Evolutionary conservation across 2,329 filamentous ascomycete species (phyloP).

Genomic region (Xylogone sp.): DNA sequence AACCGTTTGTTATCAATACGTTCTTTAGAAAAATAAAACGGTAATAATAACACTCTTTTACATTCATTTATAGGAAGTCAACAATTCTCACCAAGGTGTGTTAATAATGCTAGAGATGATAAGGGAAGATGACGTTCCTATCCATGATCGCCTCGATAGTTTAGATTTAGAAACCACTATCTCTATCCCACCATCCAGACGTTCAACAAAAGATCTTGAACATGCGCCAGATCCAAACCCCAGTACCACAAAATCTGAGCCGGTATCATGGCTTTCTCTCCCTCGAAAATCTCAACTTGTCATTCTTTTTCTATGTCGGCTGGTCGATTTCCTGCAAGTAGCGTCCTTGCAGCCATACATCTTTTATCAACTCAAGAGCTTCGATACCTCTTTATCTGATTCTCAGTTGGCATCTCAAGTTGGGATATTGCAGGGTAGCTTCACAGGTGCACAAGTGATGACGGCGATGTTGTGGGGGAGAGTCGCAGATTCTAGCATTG

Average conservation of each 20-base stretch:
- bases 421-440: slow-evolving; percentile 63
- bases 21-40: too few relatives aligned
- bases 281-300: slow-evolving; percentile 68
- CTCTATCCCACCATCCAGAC: too few relatives aligned
- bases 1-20: too few relatives aligned
- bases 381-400: slow-evolving; percentile 30
- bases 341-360: slow-evolving; percentile 63
- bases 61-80: too few relatives aligned
- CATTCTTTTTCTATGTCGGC: slow-evolving; percentile 64
- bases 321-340: slow-evolving; percentile 71
- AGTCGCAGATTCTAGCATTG: slow-evolving; percentile 50
- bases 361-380: slow-evolving; percentile 68
- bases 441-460: slow-evolving; percentile 61
- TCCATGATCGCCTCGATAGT: too few relatives aligned
- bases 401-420: slow-evolving; percentile 57
- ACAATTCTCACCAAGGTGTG: too few relatives aligned
- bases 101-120: too few relatives aligned
- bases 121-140: too few relatives aligned
- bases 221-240: neutral
- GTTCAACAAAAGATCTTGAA: too few relatives aligned
- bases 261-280: slow-evolving; percentile 64
- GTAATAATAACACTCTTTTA: too few relatives aligned
- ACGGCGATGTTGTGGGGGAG: slow-evolving; percentile 67
- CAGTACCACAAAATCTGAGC: slow-evolving; percentile 21
- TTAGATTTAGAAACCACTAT: too few relatives aligned